Conservation (phyloP, 2,329 filamentous ascomycete genomes). For the Phoma sp. region DNA sequence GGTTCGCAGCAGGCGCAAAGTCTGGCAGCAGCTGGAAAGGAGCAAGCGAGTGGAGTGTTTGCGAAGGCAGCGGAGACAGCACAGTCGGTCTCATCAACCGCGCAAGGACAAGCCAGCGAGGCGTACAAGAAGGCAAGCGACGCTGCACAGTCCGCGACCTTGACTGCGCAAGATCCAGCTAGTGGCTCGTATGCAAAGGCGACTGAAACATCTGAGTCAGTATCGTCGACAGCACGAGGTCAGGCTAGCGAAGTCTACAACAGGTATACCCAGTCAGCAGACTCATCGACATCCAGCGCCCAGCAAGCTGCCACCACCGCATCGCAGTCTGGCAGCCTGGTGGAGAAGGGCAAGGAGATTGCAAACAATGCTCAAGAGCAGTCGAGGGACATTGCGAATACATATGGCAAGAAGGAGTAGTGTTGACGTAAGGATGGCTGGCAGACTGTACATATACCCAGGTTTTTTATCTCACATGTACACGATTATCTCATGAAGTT, state of each 20-base stretch:
- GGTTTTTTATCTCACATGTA: conserved; percentile 10
- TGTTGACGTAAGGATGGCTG: not conserved
- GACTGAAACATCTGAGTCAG: conserved; percentile 25
- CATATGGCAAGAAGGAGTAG: conserved; percentile 15
- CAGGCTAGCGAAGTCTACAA: conserved; percentile 19
- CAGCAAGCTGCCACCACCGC: conserved; percentile 11
- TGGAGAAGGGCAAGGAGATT: conserved; percentile 35
- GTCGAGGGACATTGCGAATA: conserved; percentile 22
- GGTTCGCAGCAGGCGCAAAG: conserved; percentile 35
- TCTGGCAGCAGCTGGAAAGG: conserved; percentile 25
- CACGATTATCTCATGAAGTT: not conserved
- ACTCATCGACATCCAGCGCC: conserved; percentile 7
- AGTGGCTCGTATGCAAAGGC: conserved; percentile 24
- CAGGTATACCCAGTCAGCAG: conserved; percentile 14
- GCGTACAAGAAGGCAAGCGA: conserved; percentile 16
- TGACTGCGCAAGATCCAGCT: conserved; percentile 29
- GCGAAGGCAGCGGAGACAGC: conserved; percentile 20
- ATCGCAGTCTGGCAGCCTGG: conserved; percentile 18
- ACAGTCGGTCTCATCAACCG: conserved; percentile 22
- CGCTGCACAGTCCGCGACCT: conserved; percentile 9
- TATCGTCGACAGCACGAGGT: conserved; percentile 28
- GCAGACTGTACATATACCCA: conserved; percentile 32
- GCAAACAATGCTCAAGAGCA: conserved; percentile 22
- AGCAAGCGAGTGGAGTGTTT: conserved; percentile 15
- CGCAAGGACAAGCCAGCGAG: conserved; percentile 25